A percentile compares a stretch with the other conserved stretches of the same genome.
phyloP scores from a whole-genome alignment of 1,284 basidiomycete species.

The Tilletiaria anomala region DNA sequence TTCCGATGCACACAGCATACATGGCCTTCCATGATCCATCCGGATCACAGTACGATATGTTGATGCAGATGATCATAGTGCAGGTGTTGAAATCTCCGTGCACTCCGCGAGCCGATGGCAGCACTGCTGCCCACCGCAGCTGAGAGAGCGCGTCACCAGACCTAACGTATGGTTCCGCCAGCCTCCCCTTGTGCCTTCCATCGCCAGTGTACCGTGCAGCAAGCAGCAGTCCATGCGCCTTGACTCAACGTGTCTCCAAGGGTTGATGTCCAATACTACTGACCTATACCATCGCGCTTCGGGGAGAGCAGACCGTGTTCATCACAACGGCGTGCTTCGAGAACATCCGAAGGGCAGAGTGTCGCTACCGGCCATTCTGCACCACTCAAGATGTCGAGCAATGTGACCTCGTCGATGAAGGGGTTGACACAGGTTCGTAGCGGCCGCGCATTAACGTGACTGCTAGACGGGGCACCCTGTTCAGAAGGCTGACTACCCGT shows the following conservation, averaged over 20 bases:
- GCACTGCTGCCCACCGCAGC: too few relatives aligned
- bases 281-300: neutral
- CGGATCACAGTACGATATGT: too few relatives aligned
- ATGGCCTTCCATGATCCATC: too few relatives aligned
- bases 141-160: too few relatives aligned
- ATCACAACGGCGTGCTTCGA: neutral
- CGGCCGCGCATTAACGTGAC: neutral
- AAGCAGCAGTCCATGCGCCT: neutral
- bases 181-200: too few relatives aligned
- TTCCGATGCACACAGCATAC: too few relatives aligned
- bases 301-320: neutral
- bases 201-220: too few relatives aligned
- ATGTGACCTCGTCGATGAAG: constrained; percentile 73
- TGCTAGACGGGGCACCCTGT: neutral
- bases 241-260: neutral
- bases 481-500: neutral
- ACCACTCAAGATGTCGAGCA: constrained; percentile 24
- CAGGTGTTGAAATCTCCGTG: too few relatives aligned
- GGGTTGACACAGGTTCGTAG: constrained; percentile 53
- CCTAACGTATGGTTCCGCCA: too few relatives aligned
- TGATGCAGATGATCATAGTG: too few relatives aligned
- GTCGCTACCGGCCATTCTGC: neutral
- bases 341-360: neutral
- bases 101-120: too few relatives aligned
- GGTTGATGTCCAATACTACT: neutral